Conservation (phyloP, 805 yeast genomes). For the Saturnispora sekii region DNA sequence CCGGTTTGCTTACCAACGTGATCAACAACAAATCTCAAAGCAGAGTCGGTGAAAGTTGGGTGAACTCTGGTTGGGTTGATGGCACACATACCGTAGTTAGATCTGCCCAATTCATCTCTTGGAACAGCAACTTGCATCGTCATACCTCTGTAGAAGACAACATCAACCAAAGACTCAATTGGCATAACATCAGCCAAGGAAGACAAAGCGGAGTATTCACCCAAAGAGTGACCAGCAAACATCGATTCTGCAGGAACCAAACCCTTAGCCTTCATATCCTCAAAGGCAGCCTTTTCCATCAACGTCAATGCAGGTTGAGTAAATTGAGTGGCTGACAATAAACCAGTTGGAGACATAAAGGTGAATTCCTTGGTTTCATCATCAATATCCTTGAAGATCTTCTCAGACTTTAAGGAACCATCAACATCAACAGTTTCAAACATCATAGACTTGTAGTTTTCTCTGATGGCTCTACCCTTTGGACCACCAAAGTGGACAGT, state of each 20-base stretch:
- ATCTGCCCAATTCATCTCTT: constrained; percentile 89
- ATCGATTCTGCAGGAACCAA: constrained; percentile 86
- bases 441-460: constrained; percentile 93
- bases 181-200: constrained; percentile 99
- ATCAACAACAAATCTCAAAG: constrained; percentile 87
- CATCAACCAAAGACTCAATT: constrained; percentile 91
- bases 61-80: constrained; percentile 93
- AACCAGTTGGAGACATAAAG: constrained; percentile 87
- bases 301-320: constrained; percentile 98
- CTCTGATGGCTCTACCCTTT: constrained; percentile 89
- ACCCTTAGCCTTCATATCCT: constrained; percentile 94
- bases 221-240: constrained; percentile 98
- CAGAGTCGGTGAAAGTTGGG: constrained; percentile 83
- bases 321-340: constrained; percentile 95
- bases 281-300: constrained; percentile 98
- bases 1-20: constrained; percentile 74
- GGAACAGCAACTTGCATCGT: constrained; percentile 99
- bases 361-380: constrained; percentile 76
- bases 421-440: constrained; percentile 87
- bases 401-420: constrained; percentile 80
- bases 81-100: constrained; percentile 99
- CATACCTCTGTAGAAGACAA: constrained; percentile 99
- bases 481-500: constrained; percentile 98
- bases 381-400: constrained; percentile 87
- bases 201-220: constrained; percentile 97